Evolutionary conservation across 768 basidiomycete species (phyloP).

Genomic region (Amanita rimosa): DNA sequence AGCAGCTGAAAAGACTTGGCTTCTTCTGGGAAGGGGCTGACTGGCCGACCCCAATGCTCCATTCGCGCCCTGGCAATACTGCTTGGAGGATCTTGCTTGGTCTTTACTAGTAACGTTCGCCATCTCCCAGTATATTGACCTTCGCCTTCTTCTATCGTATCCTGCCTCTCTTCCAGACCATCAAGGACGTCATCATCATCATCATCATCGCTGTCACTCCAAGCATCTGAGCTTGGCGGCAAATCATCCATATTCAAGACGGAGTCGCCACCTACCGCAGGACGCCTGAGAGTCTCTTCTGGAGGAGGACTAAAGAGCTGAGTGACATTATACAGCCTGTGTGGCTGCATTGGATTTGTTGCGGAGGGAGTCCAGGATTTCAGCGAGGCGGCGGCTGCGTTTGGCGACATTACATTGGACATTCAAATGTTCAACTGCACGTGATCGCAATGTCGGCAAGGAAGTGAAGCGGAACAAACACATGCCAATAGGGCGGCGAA

Average conservation of each 20-base stretch:
- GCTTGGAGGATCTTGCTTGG: slow-evolving; percentile 56
- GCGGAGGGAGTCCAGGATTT: neutral
- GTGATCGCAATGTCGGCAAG: too few species aligned
- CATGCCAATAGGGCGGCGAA: neutral
- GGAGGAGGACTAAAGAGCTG: slow-evolving; percentile 51
- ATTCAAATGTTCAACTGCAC: slow-evolving; percentile 6
- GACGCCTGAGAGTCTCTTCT: slow-evolving; percentile 35
- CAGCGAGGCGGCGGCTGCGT: neutral
- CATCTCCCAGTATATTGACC: slow-evolving; percentile 65
- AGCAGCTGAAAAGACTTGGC: slow-evolving; percentile 14
- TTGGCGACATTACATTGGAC: too few species aligned
- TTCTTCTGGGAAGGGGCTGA: slow-evolving; percentile 49
- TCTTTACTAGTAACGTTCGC: slow-evolving; percentile 41
- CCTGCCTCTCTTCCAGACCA: slow-evolving; percentile 1
- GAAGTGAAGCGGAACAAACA: neutral
- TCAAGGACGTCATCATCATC: slow-evolving; percentile 17
- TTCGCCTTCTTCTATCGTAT: slow-evolving; percentile 22
- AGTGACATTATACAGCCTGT: slow-evolving; percentile 13
- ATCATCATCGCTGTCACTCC: slow-evolving; percentile 19
- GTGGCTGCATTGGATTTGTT: slow-evolving; percentile 12
- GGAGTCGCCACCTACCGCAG: slow-evolving; percentile 12
- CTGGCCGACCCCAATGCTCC: slow-evolving; percentile 57
- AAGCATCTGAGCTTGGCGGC: slow-evolving; percentile 16
- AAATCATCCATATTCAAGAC: slow-evolving; percentile 18
- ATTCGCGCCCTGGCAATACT: slow-evolving; percentile 37